Evolutionary conservation across 305 asterid genomes (phyloP).

Genomic region (Euphrasia arctica): DNA sequence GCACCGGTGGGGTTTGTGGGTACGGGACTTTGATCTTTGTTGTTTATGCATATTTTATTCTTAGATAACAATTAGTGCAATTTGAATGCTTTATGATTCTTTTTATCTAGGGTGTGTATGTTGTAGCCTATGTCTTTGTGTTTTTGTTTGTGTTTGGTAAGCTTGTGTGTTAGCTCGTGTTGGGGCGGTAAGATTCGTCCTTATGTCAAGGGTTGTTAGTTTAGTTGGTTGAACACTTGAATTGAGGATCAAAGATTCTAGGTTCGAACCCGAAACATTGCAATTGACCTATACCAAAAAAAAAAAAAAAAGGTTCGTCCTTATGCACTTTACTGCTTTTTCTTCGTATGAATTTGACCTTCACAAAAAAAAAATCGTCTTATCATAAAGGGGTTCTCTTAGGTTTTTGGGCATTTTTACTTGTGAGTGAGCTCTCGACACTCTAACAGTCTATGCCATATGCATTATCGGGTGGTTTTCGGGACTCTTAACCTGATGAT

Average conservation of each 20-base stretch:
- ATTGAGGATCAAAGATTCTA: no score
- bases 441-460: neutral
- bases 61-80: neutral
- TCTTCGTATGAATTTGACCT: neutral
- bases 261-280: no score
- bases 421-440: neutral
- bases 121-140: neutral
- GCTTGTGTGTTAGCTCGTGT: no score
- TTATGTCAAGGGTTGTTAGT: no score
- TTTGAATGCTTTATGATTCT: neutral
- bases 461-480: neutral
- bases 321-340: neutral
- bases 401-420: neutral
- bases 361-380: neutral
- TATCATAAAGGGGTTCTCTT: neutral
- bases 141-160: no score
- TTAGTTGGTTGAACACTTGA: no score
- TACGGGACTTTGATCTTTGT: constrained; percentile 24
- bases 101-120: neutral
- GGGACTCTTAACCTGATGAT: no score
- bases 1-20: constrained; percentile 94
- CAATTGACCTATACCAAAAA: no score
- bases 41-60: neutral
- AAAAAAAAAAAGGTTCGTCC: no score
- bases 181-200: no score